phyloP scores from a whole-genome alignment of 2,329 filamentous ascomycete species.

The Colletotrichum tofieldiae region DNA sequence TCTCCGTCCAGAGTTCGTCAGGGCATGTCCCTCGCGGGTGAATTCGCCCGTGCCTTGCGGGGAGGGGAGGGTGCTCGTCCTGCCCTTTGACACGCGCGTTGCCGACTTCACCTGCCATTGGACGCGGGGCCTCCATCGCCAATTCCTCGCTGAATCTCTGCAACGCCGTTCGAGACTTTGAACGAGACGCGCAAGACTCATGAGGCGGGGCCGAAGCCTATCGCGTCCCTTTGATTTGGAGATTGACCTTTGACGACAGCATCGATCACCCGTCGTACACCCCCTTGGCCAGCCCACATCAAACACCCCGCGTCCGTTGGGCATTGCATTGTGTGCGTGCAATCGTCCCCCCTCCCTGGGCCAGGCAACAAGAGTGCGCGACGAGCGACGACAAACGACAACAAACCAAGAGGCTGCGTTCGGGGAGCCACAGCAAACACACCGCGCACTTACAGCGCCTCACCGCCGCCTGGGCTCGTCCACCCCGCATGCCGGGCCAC shows the following conservation, averaged over 20 bases:
- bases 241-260: slow-evolving; percentile 9
- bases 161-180: slow-evolving; percentile 31
- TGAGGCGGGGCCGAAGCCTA: background rate
- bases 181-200: background rate
- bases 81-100: slow-evolving; percentile 4
- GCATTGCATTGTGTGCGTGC: too few relatives aligned
- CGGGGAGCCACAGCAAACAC: slow-evolving; percentile 15
- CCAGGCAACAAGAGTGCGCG: background rate
- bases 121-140: background rate
- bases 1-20: slow-evolving; percentile 24
- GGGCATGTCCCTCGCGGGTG: background rate
- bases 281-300: background rate
- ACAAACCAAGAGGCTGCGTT: slow-evolving; percentile 11
- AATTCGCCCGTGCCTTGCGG: background rate
- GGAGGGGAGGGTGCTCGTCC: background rate
- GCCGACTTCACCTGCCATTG: slow-evolving; percentile 8
- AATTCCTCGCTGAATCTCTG: slow-evolving; percentile 32
- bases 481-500: slow-evolving; percentile 18
- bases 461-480: slow-evolving; percentile 14
- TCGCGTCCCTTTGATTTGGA: slow-evolving; percentile 19
- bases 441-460: slow-evolving; percentile 16
- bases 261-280: background rate
- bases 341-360: background rate
- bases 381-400: background rate
- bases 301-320: background rate